phyloP scores from a whole-genome alignment of 495 filamentous ascomycete genomes.

The Penicillium manginii region DNA sequence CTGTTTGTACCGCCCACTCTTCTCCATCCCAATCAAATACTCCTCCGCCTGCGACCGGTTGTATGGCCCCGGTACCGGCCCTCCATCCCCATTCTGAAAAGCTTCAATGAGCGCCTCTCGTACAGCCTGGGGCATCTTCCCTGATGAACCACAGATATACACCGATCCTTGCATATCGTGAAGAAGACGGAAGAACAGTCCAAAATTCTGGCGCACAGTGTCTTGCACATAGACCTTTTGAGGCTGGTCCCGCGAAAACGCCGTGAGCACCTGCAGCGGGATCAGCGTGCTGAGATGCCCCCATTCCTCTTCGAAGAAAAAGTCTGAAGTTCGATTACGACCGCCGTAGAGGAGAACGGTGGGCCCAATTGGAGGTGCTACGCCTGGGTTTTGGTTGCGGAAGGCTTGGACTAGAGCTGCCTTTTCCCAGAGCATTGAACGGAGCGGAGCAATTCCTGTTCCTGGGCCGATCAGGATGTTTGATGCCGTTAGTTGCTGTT shows the following conservation, averaged over 20 bases:
- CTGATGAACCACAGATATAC: constrained; percentile 82
- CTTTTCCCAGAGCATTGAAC: constrained; percentile 76
- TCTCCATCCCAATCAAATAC: constrained; percentile 66
- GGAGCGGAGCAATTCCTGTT: constrained; percentile 88
- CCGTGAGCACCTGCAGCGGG: constrained; percentile 64
- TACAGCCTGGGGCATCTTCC: constrained; percentile 88
- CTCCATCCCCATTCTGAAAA: constrained; percentile 48
- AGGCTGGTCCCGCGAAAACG: constrained; percentile 80
- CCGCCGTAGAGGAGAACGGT: constrained; percentile 76
- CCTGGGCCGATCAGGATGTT: constrained; percentile 84
- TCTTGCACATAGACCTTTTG: constrained; percentile 92
- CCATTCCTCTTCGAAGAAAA: constrained; percentile 83
- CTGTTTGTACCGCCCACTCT: constrained; percentile 71
- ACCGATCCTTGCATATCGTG: constrained; percentile 57
- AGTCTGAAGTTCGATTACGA: constrained; percentile 74
- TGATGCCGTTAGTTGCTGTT: constrained; percentile 54
- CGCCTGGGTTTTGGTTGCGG: constrained; percentile 35
- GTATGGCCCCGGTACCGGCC: constrained; percentile 32
- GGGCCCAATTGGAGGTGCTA: constrained; percentile 35
- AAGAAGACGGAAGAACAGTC: constrained; percentile 62
- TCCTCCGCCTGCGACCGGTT: constrained; percentile 57
- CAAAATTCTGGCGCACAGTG: constrained; percentile 64
- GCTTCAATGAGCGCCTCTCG: constrained; percentile 77
- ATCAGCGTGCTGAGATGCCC: constrained; percentile 35
- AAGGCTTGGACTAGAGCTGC: constrained; percentile 44